Conservation (phyloP, 2,329 filamentous ascomycete species). For the Xylariaceae sp. region DNA sequence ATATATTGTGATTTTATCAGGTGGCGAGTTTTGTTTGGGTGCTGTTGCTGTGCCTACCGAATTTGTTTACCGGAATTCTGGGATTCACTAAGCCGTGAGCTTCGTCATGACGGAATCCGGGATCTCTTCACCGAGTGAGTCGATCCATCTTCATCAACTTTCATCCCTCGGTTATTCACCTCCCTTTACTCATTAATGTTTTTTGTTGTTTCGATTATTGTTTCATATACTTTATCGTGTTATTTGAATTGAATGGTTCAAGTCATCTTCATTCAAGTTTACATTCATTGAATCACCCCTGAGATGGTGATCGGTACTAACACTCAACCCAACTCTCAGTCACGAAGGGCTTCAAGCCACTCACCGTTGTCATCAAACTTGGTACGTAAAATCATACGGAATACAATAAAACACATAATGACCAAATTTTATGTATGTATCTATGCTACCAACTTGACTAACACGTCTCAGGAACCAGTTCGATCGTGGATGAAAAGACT, state of each 20-base stretch:
- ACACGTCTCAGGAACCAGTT: conserved; percentile 71
- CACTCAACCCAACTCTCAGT: conserved; percentile 36
- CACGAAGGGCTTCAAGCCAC: conserved; percentile 61
- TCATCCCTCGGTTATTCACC: neutral
- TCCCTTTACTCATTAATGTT: too few relatives aligned
- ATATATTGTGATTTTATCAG: too few relatives aligned
- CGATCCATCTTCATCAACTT: conserved; percentile 15
- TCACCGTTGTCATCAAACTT: conserved; percentile 82
- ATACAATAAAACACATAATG: too few relatives aligned
- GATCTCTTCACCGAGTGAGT: conserved; percentile 29
- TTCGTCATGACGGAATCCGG: conserved; percentile 25
- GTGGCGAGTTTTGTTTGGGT: too few relatives aligned
- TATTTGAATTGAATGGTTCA: neutral
- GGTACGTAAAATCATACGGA: conserved; percentile 48
- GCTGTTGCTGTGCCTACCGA: neutral
- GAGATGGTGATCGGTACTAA: conserved; percentile 9
- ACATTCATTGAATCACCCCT: neutral
- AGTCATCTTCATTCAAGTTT: neutral
- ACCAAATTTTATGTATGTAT: too few relatives aligned
- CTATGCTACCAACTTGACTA: neutral
- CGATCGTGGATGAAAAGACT: conserved; percentile 95
- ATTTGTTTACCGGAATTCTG: neutral
- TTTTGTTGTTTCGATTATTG: too few relatives aligned
- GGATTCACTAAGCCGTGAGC: too few relatives aligned
- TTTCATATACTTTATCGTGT: too few relatives aligned